These are phyloP conservation scores for Lodderomyces oxycetoniae DNA, from an alignment of 1,139 yeast genomes.

Conservation along the genomic window DNA sequence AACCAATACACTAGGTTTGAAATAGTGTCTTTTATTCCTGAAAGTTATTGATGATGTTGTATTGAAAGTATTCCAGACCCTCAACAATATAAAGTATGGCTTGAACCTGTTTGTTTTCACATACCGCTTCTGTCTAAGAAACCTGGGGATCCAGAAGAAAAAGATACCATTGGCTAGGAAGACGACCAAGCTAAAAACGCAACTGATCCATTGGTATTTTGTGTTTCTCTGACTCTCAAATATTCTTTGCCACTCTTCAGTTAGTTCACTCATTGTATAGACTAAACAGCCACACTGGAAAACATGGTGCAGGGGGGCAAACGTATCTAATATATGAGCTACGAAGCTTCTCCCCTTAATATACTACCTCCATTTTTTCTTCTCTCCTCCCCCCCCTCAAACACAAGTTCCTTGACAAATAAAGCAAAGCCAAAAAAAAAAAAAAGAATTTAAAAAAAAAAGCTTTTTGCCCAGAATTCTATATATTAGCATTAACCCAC, in stretches of 20 bases:
- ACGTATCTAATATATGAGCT: too few species aligned
- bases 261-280: constrained; percentile 5
- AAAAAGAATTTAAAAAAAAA: too few species aligned
- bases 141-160: constrained; percentile 40
- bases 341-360: too few species aligned
- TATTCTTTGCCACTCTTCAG: constrained; percentile 22
- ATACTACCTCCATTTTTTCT: too few species aligned
- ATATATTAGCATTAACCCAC: too few species aligned
- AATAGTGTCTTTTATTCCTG: constrained; percentile 16
- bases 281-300: too few species aligned
- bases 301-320: too few species aligned
- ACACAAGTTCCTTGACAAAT: too few species aligned
- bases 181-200: constrained; percentile 23
- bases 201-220: constrained; percentile 35
- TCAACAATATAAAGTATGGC: constrained; percentile 23
- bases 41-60: constrained; percentile 16
- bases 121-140: constrained; percentile 15
- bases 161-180: constrained; percentile 37
- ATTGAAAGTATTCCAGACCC: constrained; percentile 27
- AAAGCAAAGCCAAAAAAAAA: too few species aligned
- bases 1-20: constrained; percentile 40
- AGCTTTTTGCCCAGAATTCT: too few species aligned
- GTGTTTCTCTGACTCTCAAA: constrained; percentile 35
- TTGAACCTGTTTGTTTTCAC: constrained; percentile 12
- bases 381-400: too few species aligned